These are phyloP conservation scores for Geotrichum citri-aurantii DNA, from an alignment of 1,139 yeast genomes.

Conservation along the genomic window DNA sequence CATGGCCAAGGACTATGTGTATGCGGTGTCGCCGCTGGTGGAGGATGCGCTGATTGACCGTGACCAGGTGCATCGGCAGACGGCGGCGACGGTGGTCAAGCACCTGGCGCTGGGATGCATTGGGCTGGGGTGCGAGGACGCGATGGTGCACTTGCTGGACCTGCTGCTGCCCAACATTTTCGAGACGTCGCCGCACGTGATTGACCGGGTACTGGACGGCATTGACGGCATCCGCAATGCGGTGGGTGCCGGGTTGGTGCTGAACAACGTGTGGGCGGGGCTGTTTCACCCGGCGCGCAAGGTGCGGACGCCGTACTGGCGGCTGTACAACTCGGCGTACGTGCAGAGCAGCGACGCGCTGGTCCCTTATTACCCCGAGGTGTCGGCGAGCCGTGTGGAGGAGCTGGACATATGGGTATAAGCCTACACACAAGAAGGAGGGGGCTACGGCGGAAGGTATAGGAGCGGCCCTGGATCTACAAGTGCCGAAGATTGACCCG, in stretches of 20 bases:
- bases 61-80: constrained; percentile 90
- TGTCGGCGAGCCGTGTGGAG: not conserved
- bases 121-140: constrained; percentile 72
- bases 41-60: constrained; percentile 91
- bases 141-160: constrained; percentile 68
- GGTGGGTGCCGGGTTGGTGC: constrained; percentile 67
- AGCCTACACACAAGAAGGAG: not conserved
- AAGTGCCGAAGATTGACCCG: not conserved
- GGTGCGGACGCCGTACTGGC: constrained; percentile 85
- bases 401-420: not conserved
- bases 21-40: constrained; percentile 70
- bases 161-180: constrained; percentile 76
- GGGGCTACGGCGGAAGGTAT: not conserved
- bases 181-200: constrained; percentile 95
- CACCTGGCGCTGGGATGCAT: constrained; percentile 76
- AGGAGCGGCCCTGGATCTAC: not conserved
- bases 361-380: constrained; percentile 74
- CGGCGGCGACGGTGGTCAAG: constrained; percentile 83
- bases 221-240: constrained; percentile 68
- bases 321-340: constrained; percentile 68
- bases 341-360: constrained; percentile 68
- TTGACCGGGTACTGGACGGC: constrained; percentile 72
- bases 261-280: constrained; percentile 82
- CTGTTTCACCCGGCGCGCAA: constrained; percentile 89
- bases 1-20: constrained; percentile 74